These are phyloP conservation scores for Schoenoplectus tabernaemontani DNA, from an alignment of 202 grass and related monocot species.

Conservation along the genomic window DNA sequence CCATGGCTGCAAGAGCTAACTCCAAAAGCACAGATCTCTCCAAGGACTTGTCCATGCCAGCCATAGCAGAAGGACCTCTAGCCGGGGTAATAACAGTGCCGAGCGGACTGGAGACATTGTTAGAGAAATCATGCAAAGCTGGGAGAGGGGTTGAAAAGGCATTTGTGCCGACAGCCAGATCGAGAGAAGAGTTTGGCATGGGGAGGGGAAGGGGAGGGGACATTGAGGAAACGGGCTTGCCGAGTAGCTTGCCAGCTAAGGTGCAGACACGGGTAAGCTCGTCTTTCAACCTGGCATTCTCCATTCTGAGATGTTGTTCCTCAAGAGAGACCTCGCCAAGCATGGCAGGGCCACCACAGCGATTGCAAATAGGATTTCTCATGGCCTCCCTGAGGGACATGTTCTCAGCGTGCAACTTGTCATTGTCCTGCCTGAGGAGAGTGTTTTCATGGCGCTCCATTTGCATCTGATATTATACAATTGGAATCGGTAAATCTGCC, in stretches of 20 bases:
- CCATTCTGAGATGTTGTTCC: constrained; percentile 56
- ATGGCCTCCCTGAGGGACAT: constrained; percentile 44
- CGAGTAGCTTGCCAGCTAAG: constrained; percentile 47
- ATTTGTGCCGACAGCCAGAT: constrained; percentile 31
- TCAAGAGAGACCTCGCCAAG: constrained; percentile 41
- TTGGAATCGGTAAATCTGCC: too few relatives aligned
- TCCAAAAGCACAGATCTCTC: constrained; percentile 52
- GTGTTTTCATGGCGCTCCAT: constrained; percentile 58
- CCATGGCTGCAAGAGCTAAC: constrained; percentile 57
- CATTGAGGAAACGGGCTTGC: constrained; percentile 37
- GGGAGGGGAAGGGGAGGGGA: constrained; percentile 15
- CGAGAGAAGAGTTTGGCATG: constrained; percentile 32
- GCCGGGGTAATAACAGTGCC: constrained; percentile 38
- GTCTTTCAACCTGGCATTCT: constrained; percentile 70
- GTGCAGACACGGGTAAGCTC: constrained; percentile 66
- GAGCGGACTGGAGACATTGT: constrained; percentile 28
- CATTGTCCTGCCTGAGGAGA: constrained; percentile 64
- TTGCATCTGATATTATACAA: constrained; percentile 48
- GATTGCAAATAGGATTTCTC: constrained; percentile 37
- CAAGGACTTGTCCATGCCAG: constrained; percentile 28
- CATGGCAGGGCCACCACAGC: constrained; percentile 43
- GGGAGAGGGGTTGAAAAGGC: constrained; percentile 26
- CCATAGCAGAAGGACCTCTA: background rate
- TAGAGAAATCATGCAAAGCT: constrained; percentile 36
- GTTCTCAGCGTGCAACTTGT: constrained; percentile 75